Conservation (phyloP, 2,329 filamentous ascomycete species). For the Cordyceps militaris region DNA sequence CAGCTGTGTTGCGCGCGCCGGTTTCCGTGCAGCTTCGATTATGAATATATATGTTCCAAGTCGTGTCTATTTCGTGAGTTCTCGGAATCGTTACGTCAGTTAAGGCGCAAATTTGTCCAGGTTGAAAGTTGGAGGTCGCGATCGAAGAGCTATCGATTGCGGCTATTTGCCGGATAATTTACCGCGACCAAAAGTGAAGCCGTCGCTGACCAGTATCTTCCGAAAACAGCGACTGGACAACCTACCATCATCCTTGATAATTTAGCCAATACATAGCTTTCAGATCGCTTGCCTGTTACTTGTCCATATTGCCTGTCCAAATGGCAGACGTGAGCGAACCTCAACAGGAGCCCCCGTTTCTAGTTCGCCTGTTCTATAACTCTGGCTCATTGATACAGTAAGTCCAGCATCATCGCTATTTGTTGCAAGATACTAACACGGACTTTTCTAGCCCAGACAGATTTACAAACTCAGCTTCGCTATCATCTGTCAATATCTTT, state of each 20-base stretch:
- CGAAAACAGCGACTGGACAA: neutral
- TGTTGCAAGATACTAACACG: neutral
- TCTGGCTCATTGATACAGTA: constrained; percentile 66
- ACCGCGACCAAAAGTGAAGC: constrained; percentile 14
- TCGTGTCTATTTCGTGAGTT: neutral
- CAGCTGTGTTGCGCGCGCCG: neutral
- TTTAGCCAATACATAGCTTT: neutral
- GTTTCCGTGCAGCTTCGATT: neutral
- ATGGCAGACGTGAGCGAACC: constrained; percentile 45
- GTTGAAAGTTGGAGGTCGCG: constrained; percentile 1
- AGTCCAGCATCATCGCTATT: constrained; percentile 9
- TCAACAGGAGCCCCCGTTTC: constrained; percentile 69
- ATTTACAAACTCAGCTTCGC: neutral
- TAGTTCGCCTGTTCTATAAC: constrained; percentile 74
- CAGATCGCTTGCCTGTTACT: neutral
- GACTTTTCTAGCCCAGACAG: neutral
- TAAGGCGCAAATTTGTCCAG: neutral
- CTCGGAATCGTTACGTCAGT: neutral
- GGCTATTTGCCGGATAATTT: constrained; percentile 22
- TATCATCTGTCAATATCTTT: constrained; percentile 48
- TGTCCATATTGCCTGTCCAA: neutral
- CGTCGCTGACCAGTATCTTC: neutral
- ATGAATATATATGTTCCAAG: neutral
- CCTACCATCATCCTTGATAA: neutral
- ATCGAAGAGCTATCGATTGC: constrained; percentile 21